A percentile compares a stretch with the other conserved stretches of the same genome.
These are phyloP conservation scores for Vaccinium darrowii DNA, from an alignment of 148 eudicot species.

Conservation along the genomic window DNA sequence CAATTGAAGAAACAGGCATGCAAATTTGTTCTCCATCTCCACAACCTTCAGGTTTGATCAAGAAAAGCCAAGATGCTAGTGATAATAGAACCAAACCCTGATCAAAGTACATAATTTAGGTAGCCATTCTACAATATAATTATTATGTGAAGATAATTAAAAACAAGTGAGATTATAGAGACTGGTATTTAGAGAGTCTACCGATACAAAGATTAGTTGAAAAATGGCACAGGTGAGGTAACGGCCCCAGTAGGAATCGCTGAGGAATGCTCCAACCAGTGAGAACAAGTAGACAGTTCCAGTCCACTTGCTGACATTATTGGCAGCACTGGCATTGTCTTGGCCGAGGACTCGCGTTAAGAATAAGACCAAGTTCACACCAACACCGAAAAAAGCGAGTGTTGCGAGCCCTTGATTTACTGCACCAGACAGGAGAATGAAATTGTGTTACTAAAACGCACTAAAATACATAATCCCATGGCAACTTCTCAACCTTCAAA, in stretches of 20 bases:
- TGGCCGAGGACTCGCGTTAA: constrained; percentile 75
- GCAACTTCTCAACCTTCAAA: neutral
- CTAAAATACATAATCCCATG: neutral
- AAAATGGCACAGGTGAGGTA: constrained; percentile 77
- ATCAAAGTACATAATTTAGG: neutral
- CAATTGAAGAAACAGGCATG: constrained; percentile 30
- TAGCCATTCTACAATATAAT: neutral
- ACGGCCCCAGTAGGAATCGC: constrained; percentile 98
- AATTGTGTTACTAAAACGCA: neutral
- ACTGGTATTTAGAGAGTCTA: constrained; percentile 20
- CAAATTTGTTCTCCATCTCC: constrained; percentile 57
- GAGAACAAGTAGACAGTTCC: constrained; percentile 94
- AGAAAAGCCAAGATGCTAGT: constrained; percentile 56
- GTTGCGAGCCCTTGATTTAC: constrained; percentile 90
- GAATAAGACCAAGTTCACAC: constrained; percentile 87
- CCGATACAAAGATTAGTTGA: constrained; percentile 64
- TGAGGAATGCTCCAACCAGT: constrained; percentile 81
- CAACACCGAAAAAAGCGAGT: constrained; percentile 86
- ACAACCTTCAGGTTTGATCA: constrained; percentile 74
- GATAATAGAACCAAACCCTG: constrained; percentile 73
- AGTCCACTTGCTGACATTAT: constrained; percentile 88
- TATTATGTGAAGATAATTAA: neutral
- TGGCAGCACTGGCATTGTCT: constrained; percentile 82
- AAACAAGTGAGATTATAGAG: neutral
- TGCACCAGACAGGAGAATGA: constrained; percentile 26